Conservation (phyloP, 257 asterid species). For the Plantago major region DNA sequence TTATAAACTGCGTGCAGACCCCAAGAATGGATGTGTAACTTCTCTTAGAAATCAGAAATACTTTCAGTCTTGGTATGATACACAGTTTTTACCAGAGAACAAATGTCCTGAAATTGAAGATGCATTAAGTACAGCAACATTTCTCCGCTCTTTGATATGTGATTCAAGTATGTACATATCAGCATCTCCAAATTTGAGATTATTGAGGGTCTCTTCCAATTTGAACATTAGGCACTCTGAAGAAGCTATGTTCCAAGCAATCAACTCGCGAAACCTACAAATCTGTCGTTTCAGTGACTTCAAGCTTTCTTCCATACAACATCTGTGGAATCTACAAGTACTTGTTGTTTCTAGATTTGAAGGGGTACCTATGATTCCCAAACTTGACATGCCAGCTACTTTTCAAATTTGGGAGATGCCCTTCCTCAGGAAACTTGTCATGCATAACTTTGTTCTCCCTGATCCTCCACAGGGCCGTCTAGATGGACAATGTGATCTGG, state of each 20-base stretch:
- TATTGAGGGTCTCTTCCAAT: neutral
- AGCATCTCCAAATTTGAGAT: neutral
- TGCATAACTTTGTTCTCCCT: neutral
- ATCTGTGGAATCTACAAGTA: slow-evolving; percentile 8
- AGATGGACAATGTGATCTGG: neutral
- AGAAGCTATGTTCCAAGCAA: neutral
- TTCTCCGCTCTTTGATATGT: neutral
- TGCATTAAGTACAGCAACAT: neutral
- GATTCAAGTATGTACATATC: neutral
- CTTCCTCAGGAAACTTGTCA: slow-evolving; percentile 4
- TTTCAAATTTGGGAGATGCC: slow-evolving; percentile 18
- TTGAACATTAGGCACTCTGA: neutral
- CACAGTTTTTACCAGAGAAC: too few relatives aligned
- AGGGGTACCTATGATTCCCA: neutral
- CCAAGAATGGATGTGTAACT: too few relatives aligned
- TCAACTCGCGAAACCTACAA: slow-evolving; percentile 5
- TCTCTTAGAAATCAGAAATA: too few relatives aligned
- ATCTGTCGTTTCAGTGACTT: slow-evolving; percentile 1
- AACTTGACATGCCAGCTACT: neutral
- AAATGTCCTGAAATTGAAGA: too few relatives aligned
- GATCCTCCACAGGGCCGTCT: neutral
- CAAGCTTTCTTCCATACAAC: neutral
- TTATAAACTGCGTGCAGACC: too few relatives aligned
- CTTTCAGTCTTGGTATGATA: too few relatives aligned
- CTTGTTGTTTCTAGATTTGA: neutral